A percentile compares a stretch with the other conserved stretches of the same genome.
Conservation (phyloP, 2,329 filamentous ascomycete genomes). For the Hansfordia pulvinata region DNA sequence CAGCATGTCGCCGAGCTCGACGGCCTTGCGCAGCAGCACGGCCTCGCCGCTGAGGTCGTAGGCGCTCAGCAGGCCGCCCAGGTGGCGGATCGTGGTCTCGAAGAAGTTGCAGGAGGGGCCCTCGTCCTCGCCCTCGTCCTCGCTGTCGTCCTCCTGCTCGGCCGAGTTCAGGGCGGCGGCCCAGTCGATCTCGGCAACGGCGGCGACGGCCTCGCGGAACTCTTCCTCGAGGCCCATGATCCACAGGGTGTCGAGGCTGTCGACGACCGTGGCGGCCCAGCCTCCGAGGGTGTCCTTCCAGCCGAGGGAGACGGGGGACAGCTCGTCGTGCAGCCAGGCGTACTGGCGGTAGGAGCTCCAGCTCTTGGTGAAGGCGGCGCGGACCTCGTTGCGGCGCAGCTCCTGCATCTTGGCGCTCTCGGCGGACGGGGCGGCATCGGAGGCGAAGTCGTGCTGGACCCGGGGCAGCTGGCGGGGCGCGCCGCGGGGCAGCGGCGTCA, state of each 20-base stretch:
- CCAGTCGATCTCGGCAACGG: constrained; percentile 35
- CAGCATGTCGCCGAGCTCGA: constrained; percentile 31
- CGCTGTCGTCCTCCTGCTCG: too few species aligned
- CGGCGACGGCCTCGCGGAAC: constrained; percentile 37
- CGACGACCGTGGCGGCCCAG: constrained; percentile 46
- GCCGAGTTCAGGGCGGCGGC: constrained; percentile 21
- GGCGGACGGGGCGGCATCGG: constrained; percentile 3
- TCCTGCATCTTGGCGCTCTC: constrained; percentile 11
- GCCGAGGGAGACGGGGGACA: constrained; percentile 31
- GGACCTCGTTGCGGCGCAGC: constrained; percentile 21
- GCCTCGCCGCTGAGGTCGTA: constrained; percentile 29
- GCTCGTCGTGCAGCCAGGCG: constrained; percentile 39
- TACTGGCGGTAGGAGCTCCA: constrained; percentile 36
- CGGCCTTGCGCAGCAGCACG: constrained; percentile 26
- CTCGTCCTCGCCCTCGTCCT: too few species aligned
- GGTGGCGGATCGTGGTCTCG: constrained; percentile 31
- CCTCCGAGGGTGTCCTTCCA: constrained; percentile 34
- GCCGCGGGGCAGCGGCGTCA: constrained; percentile 11
- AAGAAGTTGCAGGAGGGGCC: constrained; percentile 29
- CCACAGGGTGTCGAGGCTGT: constrained; percentile 46
- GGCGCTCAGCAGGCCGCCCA: constrained; percentile 29
- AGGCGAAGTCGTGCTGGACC: constrained; percentile 11
- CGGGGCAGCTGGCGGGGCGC: constrained; percentile 10
- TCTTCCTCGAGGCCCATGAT: constrained; percentile 47
- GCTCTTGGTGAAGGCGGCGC: constrained; percentile 25